Percentiles rank a stretch among this genome's conserved stretches.
These are phyloP conservation scores for Deuterostichococcus epilithicus DNA, from an alignment of 139 green algal species.

Conservation along the genomic window DNA sequence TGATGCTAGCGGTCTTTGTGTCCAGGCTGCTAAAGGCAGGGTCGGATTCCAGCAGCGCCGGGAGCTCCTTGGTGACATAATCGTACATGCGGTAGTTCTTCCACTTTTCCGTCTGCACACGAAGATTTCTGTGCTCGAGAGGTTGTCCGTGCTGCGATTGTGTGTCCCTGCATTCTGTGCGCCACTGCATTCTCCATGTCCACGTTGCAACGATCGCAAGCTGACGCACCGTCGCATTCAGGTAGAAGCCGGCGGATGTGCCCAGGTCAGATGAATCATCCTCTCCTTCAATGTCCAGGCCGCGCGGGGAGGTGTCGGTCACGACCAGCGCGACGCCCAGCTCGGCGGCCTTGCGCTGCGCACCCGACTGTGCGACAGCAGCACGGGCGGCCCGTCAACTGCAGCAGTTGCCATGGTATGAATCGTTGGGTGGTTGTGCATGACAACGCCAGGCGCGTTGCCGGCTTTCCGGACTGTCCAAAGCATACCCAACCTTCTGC, in stretches of 20 bases:
- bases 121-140: no score
- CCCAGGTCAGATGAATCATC: conserved; percentile 69
- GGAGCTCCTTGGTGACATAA: conserved; percentile 82
- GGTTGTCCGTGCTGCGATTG: no score
- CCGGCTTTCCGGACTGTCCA: no score
- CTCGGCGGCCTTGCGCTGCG: conserved; percentile 61
- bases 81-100: conserved; percentile 92
- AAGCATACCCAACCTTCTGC: conserved; percentile 58
- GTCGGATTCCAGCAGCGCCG: conserved; percentile 27
- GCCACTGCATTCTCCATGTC: no score
- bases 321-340: conserved; percentile 73
- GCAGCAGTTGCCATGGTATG: no score
- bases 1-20: conserved; percentile 44
- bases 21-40: conserved; percentile 46
- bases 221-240: conserved; percentile 73
- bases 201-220: neutral
- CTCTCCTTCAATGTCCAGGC: conserved; percentile 55
- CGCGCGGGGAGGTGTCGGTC: conserved; percentile 90
- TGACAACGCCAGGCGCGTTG: no score
- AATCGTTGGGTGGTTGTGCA: no score
- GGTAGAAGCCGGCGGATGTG: conserved; percentile 76
- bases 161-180: no score
- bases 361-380: conserved; percentile 22
- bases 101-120: conserved; percentile 41
- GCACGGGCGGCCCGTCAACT: neutral